These are phyloP conservation scores for Suillus bovinus DNA, from an alignment of 768 basidiomycete genomes.

Conservation along the genomic window DNA sequence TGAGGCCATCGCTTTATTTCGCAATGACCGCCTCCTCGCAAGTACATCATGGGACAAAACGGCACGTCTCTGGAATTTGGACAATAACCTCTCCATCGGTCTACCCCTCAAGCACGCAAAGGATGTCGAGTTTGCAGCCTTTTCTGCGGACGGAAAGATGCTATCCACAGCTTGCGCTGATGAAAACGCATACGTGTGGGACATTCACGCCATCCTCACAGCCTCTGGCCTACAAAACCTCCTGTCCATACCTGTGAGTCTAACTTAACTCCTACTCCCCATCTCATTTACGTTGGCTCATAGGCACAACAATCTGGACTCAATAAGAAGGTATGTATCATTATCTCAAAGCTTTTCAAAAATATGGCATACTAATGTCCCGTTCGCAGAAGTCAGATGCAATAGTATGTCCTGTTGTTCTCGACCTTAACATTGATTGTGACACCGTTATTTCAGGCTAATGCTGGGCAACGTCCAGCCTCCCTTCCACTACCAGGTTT, in stretches of 20 bases:
- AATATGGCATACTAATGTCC: not conserved
- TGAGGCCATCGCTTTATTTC: not conserved
- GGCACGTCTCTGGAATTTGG: conserved; percentile 13
- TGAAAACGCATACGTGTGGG: not conserved
- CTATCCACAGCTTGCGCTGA: not conserved
- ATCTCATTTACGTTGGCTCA: not conserved
- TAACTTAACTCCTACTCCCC: not conserved
- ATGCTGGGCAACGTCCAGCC: not conserved
- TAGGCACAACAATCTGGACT: not conserved
- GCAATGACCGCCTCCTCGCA: not conserved
- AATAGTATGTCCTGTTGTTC: not conserved
- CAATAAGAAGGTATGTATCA: not conserved
- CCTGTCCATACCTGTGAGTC: not conserved
- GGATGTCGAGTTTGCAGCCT: not conserved
- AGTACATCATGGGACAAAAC: conserved; percentile 7
- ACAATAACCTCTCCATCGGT: conserved; percentile 1
- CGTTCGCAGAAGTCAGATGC: not conserved
- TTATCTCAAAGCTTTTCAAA: not conserved
- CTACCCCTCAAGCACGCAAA: not conserved
- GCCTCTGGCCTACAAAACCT: not conserved
- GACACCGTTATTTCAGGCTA: not conserved
- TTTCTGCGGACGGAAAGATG: conserved; percentile 9
- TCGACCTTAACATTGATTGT: not conserved
- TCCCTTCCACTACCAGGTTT: not conserved
- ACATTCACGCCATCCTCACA: not conserved